phyloP scores from a whole-genome alignment of 2,329 filamentous ascomycete genomes.

The Colletotrichum chrysophilum region DNA sequence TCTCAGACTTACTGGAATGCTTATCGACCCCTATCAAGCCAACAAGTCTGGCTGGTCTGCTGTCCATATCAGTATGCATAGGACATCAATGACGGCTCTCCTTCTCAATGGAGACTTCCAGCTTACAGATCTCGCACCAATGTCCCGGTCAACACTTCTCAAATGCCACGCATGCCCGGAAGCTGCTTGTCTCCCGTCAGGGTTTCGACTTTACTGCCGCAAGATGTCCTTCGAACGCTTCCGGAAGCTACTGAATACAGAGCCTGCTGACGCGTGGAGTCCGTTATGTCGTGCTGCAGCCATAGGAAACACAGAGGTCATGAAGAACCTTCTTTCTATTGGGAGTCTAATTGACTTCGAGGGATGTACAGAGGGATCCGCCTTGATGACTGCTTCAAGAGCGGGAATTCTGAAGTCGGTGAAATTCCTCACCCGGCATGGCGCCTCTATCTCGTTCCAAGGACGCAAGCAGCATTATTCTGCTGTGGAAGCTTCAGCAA shows the following conservation, averaged over 20 bases:
- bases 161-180: no score
- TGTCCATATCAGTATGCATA: no score
- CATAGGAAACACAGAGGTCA: background rate
- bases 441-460: fast-evolving
- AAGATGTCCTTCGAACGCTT: background rate
- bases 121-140: no score
- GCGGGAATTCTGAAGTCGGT: background rate
- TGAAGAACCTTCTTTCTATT: background rate
- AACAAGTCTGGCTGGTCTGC: no score
- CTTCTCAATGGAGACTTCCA: no score
- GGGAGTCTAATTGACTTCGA: background rate
- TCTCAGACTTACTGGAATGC: no score
- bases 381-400: background rate
- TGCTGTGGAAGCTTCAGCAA: fast-evolving
- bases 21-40: no score
- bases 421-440: background rate
- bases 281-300: background rate
- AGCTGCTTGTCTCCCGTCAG: background rate
- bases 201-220: background rate
- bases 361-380: background rate
- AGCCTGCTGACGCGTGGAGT: background rate
- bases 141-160: no score
- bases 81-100: no score
- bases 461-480: fast-evolving
- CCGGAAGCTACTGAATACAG: background rate